Percentiles rank a stretch among this genome's conserved stretches.
Evolutionary conservation across 768 basidiomycete species (phyloP).

Genomic region (Boletus coccyginus): DNA sequence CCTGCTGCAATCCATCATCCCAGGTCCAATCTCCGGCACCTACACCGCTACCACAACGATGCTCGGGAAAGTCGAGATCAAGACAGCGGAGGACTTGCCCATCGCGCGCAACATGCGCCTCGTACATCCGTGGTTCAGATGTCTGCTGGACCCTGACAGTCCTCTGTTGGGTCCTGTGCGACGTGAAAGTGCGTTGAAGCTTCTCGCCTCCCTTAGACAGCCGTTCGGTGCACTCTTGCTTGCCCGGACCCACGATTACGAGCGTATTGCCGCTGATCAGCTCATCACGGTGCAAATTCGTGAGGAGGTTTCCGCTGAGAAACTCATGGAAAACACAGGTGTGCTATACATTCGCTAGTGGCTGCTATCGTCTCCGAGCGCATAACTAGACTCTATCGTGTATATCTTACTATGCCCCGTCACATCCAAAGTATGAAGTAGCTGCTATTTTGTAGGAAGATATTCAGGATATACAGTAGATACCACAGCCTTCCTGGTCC

Average conservation of each 20-base stretch:
- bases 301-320: conserved; percentile 1
- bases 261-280: conserved; percentile 10
- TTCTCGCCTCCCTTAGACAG: conserved; percentile 6
- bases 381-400: background rate
- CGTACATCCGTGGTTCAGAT: conserved; percentile 16
- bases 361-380: background rate
- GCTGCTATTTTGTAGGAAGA: too few relatives aligned
- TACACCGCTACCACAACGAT: background rate
- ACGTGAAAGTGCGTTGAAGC: background rate
- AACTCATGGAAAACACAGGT: conserved; percentile 1
- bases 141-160: background rate
- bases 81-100: conserved; percentile 1
- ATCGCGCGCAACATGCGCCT: conserved; percentile 6
- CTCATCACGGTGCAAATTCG: conserved; percentile 5
- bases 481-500: too few relatives aligned
- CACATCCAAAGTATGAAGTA: too few relatives aligned
- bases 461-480: too few relatives aligned
- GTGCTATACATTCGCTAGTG: conserved; percentile 11
- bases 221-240: conserved; percentile 19
- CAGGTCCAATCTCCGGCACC: background rate
- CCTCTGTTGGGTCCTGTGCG: background rate
- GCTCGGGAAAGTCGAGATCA: conserved; percentile 8
- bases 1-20: background rate
- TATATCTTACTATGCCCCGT: too few relatives aligned
- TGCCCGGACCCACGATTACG: background rate